phyloP scores from a whole-genome alignment of 805 yeast species.

The Phaffomyces opuntiae region DNA sequence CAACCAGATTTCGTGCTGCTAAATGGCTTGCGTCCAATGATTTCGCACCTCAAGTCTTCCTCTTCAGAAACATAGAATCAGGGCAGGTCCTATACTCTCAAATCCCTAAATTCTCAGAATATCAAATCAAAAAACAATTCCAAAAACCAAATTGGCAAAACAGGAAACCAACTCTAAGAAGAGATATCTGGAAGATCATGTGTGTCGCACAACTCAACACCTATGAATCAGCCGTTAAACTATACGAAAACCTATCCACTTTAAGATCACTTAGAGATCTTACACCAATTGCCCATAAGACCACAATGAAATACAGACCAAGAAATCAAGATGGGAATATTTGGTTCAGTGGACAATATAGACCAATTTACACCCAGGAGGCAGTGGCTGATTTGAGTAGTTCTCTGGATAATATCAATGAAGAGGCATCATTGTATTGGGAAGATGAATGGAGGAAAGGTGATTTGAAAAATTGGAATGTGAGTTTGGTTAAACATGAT shows the following conservation, averaged over 20 bases:
- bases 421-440: slow-evolving; percentile 54
- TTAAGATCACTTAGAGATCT: slow-evolving; percentile 70
- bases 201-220: slow-evolving; percentile 65
- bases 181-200: slow-evolving; percentile 88
- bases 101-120: slow-evolving; percentile 52
- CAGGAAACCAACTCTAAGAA: slow-evolving; percentile 68
- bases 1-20: slow-evolving; percentile 43
- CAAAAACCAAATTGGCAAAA: slow-evolving; percentile 86
- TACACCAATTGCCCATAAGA: slow-evolving; percentile 34
- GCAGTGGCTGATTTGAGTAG: slow-evolving; percentile 78
- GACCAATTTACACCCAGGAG: slow-evolving; percentile 88
- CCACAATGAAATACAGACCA: slow-evolving; percentile 62
- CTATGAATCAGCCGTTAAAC: slow-evolving; percentile 60
- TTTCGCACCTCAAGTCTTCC: slow-evolving; percentile 75
- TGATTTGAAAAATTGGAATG: slow-evolving; percentile 64
- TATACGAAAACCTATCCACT: slow-evolving; percentile 68
- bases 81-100: slow-evolving; percentile 91
- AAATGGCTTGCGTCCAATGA: slow-evolving; percentile 51
- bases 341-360: slow-evolving; percentile 82
- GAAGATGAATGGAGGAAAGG: slow-evolving; percentile 87
- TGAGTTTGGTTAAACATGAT: slow-evolving; percentile 52
- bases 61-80: slow-evolving; percentile 77
- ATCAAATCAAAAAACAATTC: slow-evolving; percentile 49
- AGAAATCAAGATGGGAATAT: slow-evolving; percentile 71
- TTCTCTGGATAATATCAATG: slow-evolving; percentile 56